These are phyloP conservation scores for Cryphonectria carpinicola DNA, from an alignment of 2,329 filamentous ascomycete genomes.

Conservation along the genomic window DNA sequence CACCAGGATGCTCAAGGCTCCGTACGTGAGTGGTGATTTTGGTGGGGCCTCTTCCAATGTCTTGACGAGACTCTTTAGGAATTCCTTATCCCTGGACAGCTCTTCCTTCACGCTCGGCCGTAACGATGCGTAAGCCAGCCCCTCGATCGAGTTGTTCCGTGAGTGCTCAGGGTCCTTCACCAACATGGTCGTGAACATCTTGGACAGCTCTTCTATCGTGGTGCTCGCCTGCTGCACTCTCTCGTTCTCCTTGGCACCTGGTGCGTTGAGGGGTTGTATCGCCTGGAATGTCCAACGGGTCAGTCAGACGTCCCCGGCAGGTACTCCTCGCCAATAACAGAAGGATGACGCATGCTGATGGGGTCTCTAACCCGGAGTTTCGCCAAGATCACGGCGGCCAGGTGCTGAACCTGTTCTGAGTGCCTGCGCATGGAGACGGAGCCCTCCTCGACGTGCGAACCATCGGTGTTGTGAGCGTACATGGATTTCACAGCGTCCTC, in stretches of 20 bases:
- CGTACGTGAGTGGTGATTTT: slow-evolving; percentile 77
- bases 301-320: slow-evolving; percentile 49
- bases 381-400: slow-evolving; percentile 75
- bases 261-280: slow-evolving; percentile 50
- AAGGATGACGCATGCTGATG: slow-evolving; percentile 32
- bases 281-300: slow-evolving; percentile 53
- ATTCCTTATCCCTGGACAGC: slow-evolving; percentile 67
- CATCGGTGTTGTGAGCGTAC: slow-evolving; percentile 53
- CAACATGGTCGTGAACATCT: slow-evolving; percentile 69
- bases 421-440: slow-evolving; percentile 65
- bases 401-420: slow-evolving; percentile 63
- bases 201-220: slow-evolving; percentile 67
- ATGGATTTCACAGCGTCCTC: slow-evolving; percentile 56
- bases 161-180: slow-evolving; percentile 59
- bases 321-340: slow-evolving; percentile 26
- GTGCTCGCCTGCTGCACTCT: slow-evolving; percentile 59
- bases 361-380: slow-evolving; percentile 64
- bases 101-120: slow-evolving; percentile 84
- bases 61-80: slow-evolving; percentile 72
- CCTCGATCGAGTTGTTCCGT: slow-evolving; percentile 79
- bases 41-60: slow-evolving; percentile 61
- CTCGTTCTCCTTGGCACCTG: slow-evolving; percentile 42
- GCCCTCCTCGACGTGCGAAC: slow-evolving; percentile 59
- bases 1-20: slow-evolving; percentile 80
- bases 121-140: slow-evolving; percentile 87